Evolutionary conservation across 257 asterid genomes (phyloP).

Genomic region (Gentiana straminea): DNA sequence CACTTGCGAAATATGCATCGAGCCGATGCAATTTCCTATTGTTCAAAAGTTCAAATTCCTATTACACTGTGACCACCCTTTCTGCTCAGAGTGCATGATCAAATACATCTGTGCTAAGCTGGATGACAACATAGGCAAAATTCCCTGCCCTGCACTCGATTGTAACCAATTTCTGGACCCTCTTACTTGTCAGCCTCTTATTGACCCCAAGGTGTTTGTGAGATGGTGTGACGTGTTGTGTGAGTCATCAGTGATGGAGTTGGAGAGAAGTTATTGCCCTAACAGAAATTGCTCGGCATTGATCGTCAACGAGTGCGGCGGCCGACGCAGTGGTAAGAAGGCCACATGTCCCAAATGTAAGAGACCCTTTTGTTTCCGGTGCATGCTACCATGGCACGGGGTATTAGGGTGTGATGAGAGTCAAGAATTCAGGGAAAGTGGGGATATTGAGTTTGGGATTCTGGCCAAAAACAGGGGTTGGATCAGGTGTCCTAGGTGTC

Average conservation of each 20-base stretch:
- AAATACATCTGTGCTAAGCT: conserved; percentile 59
- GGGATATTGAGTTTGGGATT: conserved; percentile 40
- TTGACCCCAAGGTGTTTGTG: conserved; percentile 31
- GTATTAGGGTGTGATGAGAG: conserved; percentile 31
- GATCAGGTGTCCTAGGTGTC: conserved; percentile 65
- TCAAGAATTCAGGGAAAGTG: conserved; percentile 14
- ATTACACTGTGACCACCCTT: conserved; percentile 1
- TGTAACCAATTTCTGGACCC: conserved; percentile 55
- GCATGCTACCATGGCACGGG: conserved; percentile 23
- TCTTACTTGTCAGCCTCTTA: conserved; percentile 25
- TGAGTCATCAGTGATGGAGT: conserved; percentile 29
- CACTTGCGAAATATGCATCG: conserved; percentile 26
- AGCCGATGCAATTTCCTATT: conserved; percentile 8
- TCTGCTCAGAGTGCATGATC: conserved; percentile 37
- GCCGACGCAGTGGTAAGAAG: conserved; percentile 22
- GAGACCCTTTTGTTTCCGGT: conserved; percentile 39
- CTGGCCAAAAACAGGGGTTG: conserved; percentile 45
- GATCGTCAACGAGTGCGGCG: conserved; percentile 65
- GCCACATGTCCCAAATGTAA: conserved; percentile 56
- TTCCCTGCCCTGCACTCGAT: conserved; percentile 48
- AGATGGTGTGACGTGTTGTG: conserved; percentile 71
- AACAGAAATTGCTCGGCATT: conserved; percentile 39
- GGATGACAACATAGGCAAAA: conserved; percentile 28
- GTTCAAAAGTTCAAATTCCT: not conserved
- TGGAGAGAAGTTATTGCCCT: conserved; percentile 47